Conservation (phyloP, 306 rosid species). For the Lotus japonicus region DNA sequence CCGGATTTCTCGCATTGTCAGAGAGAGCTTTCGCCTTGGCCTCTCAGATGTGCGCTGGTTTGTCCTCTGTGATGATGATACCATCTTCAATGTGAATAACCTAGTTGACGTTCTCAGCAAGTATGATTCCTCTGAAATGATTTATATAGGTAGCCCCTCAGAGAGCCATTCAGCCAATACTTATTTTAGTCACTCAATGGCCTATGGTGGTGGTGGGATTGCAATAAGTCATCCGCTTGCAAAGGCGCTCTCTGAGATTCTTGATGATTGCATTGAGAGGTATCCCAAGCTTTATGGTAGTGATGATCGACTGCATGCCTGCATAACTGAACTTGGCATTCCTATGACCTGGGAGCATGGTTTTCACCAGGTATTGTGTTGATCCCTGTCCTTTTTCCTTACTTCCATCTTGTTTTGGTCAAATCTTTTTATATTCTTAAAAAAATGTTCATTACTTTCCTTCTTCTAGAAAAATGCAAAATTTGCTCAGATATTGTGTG, state of each 20-base stretch:
- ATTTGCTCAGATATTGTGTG: not conserved
- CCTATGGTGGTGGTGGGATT: conserved; percentile 78
- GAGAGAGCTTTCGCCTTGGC: conserved; percentile 60
- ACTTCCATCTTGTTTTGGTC: not conserved
- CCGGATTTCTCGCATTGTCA: conserved; percentile 58
- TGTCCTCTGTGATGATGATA: conserved; percentile 72
- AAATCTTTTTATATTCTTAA: not conserved
- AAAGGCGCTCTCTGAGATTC: conserved; percentile 49
- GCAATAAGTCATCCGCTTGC: conserved; percentile 61
- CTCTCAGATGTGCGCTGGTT: conserved; percentile 53
- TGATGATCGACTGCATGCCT: conserved; percentile 78
- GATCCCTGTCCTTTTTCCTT: not conserved
- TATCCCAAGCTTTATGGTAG: conserved; percentile 80
- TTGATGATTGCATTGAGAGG: conserved; percentile 65
- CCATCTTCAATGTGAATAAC: conserved; percentile 61
- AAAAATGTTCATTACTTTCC: not conserved
- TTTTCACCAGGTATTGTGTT: conserved; percentile 62
- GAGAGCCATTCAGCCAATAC: conserved; percentile 81
- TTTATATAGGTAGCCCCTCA: conserved; percentile 69
- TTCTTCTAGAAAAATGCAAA: not conserved
- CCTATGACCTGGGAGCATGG: conserved; percentile 66
- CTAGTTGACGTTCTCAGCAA: conserved; percentile 65
- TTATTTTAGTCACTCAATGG: conserved; percentile 78
- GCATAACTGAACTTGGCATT: conserved; percentile 73
- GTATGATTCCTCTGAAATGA: conserved; percentile 74